A percentile compares a stretch with the other conserved stretches of the same genome.
phyloP scores from a whole-genome alignment of 192 early-diverging fungal species.

The Rhizophagus prolifer region DNA sequence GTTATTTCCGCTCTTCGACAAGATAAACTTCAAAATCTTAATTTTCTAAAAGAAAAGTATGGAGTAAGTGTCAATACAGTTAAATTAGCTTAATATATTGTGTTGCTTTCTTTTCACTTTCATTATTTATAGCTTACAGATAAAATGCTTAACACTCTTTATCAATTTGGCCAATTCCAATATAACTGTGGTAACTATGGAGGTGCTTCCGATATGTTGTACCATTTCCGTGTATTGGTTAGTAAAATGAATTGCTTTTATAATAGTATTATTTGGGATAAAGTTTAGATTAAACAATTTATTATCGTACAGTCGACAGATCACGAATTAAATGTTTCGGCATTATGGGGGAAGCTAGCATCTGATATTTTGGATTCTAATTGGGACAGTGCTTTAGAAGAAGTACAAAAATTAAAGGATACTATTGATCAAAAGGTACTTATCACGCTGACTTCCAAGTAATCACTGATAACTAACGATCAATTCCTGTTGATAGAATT shows the following conservation, averaged over 20 bases:
- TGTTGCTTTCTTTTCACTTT: neutral
- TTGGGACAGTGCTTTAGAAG: constrained; percentile 92
- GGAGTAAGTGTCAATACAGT: constrained; percentile 48
- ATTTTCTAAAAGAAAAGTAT: constrained; percentile 85
- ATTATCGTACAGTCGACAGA: constrained; percentile 72
- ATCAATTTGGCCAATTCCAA: constrained; percentile 88
- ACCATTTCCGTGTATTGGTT: constrained; percentile 92
- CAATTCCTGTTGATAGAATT: constrained; percentile 57
- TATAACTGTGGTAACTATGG: constrained; percentile 92
- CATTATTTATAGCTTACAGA: constrained; percentile 66
- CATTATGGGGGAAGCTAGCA: constrained; percentile 97
- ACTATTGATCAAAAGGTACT: constrained; percentile 79
- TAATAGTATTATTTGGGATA: neutral
- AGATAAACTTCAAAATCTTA: constrained; percentile 91
- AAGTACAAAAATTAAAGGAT: constrained; percentile 84
- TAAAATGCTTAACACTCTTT: constrained; percentile 85
- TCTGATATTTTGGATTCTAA: constrained; percentile 91
- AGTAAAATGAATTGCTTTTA: constrained; percentile 10
- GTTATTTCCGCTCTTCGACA: constrained; percentile 86
- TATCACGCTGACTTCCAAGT: neutral
- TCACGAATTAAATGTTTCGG: constrained; percentile 75
- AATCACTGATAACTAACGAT: too few relatives aligned
- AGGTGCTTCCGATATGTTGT: constrained; percentile 89
- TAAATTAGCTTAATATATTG: neutral
- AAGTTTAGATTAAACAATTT: neutral